Evolutionary conservation across 768 basidiomycete genomes (phyloP), one percentile per base, ranked within the genome.

Genomic region (Suillus subluteus): DNA sequence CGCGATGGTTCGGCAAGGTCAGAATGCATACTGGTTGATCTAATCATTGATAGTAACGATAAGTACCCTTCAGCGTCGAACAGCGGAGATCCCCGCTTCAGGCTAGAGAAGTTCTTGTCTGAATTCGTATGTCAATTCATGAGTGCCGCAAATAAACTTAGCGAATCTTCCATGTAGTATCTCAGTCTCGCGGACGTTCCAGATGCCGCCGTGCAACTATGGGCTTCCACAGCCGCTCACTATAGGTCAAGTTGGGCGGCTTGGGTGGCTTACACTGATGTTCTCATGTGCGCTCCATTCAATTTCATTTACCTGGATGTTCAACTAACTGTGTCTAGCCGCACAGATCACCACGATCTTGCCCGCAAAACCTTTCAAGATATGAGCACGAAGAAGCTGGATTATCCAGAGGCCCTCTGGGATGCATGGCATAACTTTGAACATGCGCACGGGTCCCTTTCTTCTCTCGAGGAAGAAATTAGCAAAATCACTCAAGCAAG

Each of bases 321-420:
- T 46, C 58, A 40, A 35, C 26, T n/a, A 40, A 63, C 37, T 30
- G 56, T 54, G 41, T 58, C 30, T 70, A 88, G 88, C 70, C 86
- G 86, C 74, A 78, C 83, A 43, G 82, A 84, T 66, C 81, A 80
- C 69, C 79, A 87, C 62, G 83, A 87, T 18, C 79, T 85, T 56
- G 91, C 91, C 3, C 87, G 95, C 48, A 80, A 83, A 30, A 79
- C 87, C 8, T 97, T 94, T 75, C 77, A 80, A 50, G 87, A 89
- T 66, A 81, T 92, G 5, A 85, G 88, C 37, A 80, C 82, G 54
- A 91, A 91, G 74, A 87, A 90, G 61, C 71, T 99, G 46, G 97
- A 99, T 77, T 99, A 96, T 91, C 96, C 98, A 0, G 97, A 99
- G 76, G 91, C 90, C 12, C 81, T 99, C 9, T 97, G 94, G 89